A percentile compares a stretch with the other conserved stretches of the same genome.
These are phyloP conservation scores for Globisporangium yorkense DNA, from an alignment of 352 stramenopile genomes.

Conservation along the genomic window DNA sequence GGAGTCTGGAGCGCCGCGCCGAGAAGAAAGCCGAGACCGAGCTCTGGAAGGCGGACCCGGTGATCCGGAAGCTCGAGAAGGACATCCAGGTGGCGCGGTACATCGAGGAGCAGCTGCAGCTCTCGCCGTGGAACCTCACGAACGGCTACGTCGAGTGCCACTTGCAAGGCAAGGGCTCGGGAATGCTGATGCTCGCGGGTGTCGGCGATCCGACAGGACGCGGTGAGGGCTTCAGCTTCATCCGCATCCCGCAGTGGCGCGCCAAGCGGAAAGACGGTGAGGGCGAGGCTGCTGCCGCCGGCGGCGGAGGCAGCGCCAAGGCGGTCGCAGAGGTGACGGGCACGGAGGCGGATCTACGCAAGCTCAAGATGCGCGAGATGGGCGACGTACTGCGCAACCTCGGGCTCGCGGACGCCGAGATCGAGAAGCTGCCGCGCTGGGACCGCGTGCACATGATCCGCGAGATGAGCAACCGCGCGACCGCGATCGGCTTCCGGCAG, in stretches of 20 bases:
- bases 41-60: conserved; percentile 21
- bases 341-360: conserved; percentile 64
- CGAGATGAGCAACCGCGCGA: conserved; percentile 69
- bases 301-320: conserved; percentile 22
- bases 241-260: conserved; percentile 56
- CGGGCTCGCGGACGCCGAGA: conserved; percentile 69
- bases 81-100: conserved; percentile 80
- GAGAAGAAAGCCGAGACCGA: not conserved
- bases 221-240: conserved; percentile 52
- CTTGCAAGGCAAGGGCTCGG: conserved; percentile 75
- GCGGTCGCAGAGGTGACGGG: conserved; percentile 71
- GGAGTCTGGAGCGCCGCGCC: conserved; percentile 8
- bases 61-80: conserved; percentile 67
- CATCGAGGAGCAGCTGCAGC: conserved; percentile 70
- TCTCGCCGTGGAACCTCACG: conserved; percentile 81
- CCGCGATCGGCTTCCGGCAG: conserved; percentile 57
- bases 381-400: conserved; percentile 76
- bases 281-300: conserved; percentile 29
- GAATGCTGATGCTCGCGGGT: conserved; percentile 72
- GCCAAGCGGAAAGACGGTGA: conserved; percentile 80
- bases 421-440: conserved; percentile 77
- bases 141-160: conserved; percentile 86
- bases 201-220: conserved; percentile 74
- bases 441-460: conserved; percentile 79
- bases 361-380: conserved; percentile 22